These are phyloP conservation scores for Zelopaecilomyces penicillatus DNA, from an alignment of 2,329 filamentous ascomycete genomes.

Conservation along the genomic window DNA sequence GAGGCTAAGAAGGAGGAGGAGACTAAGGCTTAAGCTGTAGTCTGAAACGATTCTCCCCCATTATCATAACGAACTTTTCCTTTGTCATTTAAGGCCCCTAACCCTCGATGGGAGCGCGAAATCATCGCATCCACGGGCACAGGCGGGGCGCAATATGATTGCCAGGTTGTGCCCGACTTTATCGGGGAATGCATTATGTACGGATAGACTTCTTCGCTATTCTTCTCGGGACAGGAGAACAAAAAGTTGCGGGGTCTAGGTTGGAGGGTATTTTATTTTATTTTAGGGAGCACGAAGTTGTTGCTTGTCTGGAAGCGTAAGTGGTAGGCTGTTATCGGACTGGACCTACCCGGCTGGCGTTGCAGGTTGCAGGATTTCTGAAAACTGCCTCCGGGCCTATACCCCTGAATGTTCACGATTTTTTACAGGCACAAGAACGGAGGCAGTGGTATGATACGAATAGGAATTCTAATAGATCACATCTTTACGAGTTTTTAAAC, in stretches of 20 bases:
- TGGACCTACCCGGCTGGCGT: constrained; percentile 29
- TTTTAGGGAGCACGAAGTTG: constrained; percentile 4
- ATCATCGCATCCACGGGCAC: constrained; percentile 2
- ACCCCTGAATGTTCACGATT: constrained; percentile 28
- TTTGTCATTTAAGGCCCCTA: constrained; percentile 15
- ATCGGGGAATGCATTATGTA: constrained; percentile 27
- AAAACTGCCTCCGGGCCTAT: constrained; percentile 33
- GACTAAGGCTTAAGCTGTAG: constrained; percentile 31
- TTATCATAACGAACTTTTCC: constrained; percentile 14
- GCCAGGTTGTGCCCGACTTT: constrained; percentile 16
- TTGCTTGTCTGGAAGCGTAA: constrained; percentile 3
- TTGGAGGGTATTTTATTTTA: constrained; percentile 12
- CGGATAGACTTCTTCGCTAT: constrained; percentile 34
- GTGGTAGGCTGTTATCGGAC: constrained; percentile 9
- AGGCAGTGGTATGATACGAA: constrained; percentile 26
- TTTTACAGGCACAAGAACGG: constrained; percentile 25
- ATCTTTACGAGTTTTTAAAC: constrained; percentile 10
- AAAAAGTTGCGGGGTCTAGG: constrained; percentile 26
- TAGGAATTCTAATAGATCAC: constrained; percentile 27
- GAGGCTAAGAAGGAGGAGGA: constrained; percentile 43
- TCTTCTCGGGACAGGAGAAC: constrained; percentile 27
- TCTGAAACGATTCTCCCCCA: constrained; percentile 3
- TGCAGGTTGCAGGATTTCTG: constrained; percentile 31
- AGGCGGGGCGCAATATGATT: constrained; percentile 17
- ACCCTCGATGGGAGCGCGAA: constrained; percentile 6